Base-by-base conservation (phyloP, 2,329 filamentous ascomycete species). In the Cordyceps tenuipes region DNA sequence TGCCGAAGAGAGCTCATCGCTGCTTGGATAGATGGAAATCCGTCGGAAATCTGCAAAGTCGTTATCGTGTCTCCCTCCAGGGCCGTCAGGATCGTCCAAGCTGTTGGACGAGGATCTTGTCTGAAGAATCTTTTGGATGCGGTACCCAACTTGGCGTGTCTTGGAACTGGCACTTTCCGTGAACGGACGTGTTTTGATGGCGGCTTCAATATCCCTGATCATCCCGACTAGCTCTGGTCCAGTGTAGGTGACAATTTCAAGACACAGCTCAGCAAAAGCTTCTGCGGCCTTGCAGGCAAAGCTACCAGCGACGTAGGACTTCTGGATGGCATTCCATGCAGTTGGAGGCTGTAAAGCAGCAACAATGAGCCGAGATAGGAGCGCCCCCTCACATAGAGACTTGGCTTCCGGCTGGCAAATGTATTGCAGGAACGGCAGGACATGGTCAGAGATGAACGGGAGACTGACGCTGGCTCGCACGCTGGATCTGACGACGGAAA, bases 11-110 rank as follows among this genome's bases (percentile, higher is more conserved):
- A 91, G 76, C 66, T 91, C 88, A 54, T 87, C 82, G 0, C 78
- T 69, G 0, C 87, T 91, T 0, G 88, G 89, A 52, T 83, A 79
- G 15, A 91, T 84, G 2, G 79, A 72, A 39, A 90, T 83, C 0
- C 83, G 62, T 0, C 82, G 77, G 64, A 85, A 86, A 63, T 89
- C 77, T 1, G 66, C 73, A 66, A 81, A 81, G 65, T 91, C 88
- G 58, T 92, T 92, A 69, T 91, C 86, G 63, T 92, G 88, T 0
- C 88, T 79, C 0, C 87, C 87, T 0, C 88, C 88, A 0, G 47
- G 47, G 1, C 66, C 67, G 36, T 68, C 57, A 6, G 53, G 31
- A 15, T 34, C 9, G 26, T 46, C 39, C 0, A 56, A 46, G 0
- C 62, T 61, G 0, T 65, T 59, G 3, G 69, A 69, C 23, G 62